phyloP scores from a whole-genome alignment of 1,284 basidiomycete genomes.

The Ceratobasidium sp. region DNA sequence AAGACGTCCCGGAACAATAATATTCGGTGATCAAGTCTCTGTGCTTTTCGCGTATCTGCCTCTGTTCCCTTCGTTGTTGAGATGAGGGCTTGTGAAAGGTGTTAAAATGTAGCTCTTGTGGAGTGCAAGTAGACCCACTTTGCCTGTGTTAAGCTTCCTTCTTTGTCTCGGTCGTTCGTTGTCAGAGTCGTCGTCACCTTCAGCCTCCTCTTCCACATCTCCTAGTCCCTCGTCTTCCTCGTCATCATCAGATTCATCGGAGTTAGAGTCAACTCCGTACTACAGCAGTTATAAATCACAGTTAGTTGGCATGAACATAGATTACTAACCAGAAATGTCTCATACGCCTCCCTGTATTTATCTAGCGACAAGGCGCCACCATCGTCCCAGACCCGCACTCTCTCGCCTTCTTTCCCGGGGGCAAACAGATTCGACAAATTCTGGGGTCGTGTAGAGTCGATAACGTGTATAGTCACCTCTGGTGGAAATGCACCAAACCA shows the following conservation, averaged over 20 bases:
- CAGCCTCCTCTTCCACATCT: conserved; percentile 60
- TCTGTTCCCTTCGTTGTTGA: conserved; percentile 76
- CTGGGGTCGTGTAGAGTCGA: conserved; percentile 93
- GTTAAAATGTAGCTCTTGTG: conserved; percentile 10
- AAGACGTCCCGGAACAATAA: conserved; percentile 87
- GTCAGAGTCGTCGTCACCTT: conserved; percentile 57
- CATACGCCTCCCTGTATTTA: conserved; percentile 79
- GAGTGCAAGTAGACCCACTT: not conserved
- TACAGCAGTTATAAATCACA: conserved; percentile 53
- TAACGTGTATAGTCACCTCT: conserved; percentile 84
- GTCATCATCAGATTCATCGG: conserved; percentile 66
- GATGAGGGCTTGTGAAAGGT: conserved; percentile 50
- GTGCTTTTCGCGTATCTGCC: conserved; percentile 65
- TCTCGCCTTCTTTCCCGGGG: conserved; percentile 74
- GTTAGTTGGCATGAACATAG: not conserved
- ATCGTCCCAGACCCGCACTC: conserved; percentile 91
- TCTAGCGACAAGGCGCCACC: conserved; percentile 76
- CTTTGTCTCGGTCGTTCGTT: conserved; percentile 51
- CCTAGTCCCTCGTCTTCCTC: conserved; percentile 62
- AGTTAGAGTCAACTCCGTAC: conserved; percentile 80
- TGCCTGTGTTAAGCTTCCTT: conserved; percentile 48
- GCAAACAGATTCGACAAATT: conserved; percentile 92
- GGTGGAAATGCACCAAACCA: conserved; percentile 80
- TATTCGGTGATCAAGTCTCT: conserved; percentile 79
- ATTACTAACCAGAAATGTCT: conserved; percentile 77